These are phyloP conservation scores for Lasiodiplodia hormozganensis DNA, from an alignment of 2,329 filamentous ascomycete genomes.

Conservation along the genomic window DNA sequence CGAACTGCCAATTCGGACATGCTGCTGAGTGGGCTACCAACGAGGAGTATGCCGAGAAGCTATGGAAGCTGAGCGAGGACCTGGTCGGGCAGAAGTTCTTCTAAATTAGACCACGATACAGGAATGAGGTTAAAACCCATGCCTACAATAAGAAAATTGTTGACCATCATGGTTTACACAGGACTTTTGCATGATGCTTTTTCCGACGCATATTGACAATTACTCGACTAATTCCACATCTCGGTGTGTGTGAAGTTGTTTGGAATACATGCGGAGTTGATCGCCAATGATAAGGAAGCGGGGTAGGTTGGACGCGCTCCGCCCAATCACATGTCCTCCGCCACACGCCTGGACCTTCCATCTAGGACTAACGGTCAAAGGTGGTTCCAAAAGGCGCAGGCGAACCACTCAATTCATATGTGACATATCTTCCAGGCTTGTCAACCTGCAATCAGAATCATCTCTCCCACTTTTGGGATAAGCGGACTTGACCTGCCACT, in stretches of 20 bases:
- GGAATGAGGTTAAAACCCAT: not conserved
- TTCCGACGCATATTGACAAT: not conserved
- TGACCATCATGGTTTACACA: no score
- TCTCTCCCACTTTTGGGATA: not conserved
- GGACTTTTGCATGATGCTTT: no score
- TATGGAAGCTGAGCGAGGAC: no score
- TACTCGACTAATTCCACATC: not conserved
- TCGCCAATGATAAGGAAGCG: conserved; percentile 12
- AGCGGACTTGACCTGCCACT: not conserved
- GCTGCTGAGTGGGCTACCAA: no score
- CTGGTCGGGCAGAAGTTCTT: no score
- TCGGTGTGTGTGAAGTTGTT: not conserved
- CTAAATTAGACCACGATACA: no score
- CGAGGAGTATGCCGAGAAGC: no score
- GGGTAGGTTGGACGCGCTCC: not conserved
- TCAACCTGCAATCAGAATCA: not conserved
- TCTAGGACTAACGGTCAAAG: not conserved
- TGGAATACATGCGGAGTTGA: not conserved
- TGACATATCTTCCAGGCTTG: not conserved
- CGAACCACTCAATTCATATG: not conserved
- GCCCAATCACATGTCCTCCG: not conserved
- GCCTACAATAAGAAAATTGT: no score
- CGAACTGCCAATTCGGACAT: no score
- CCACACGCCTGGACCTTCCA: conserved; percentile 13
- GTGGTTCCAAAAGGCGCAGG: not conserved